Evolutionary conservation across 768 basidiomycete species (phyloP), one percentile per base, ranked within the genome.

Genomic region (Pisolithus tinctorius): DNA sequence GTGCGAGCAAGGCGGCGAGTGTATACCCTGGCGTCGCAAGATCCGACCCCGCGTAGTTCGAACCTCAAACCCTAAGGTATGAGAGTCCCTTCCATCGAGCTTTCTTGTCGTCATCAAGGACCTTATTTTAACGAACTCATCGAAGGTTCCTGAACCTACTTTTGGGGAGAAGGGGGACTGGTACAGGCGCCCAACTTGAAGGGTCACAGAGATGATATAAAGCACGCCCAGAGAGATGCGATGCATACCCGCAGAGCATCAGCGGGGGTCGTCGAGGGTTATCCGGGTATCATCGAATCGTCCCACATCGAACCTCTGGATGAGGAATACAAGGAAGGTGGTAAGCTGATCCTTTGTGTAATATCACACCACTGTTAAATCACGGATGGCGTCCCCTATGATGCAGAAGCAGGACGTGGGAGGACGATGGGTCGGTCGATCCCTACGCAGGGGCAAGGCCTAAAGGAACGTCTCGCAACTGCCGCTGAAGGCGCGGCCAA

Each of bases 271-370:
- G 63, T 76, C 37, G 80, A 81, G 60, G 73, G 70, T 13, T 72
- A 70, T 2, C 77, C 81, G 6, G 79, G 80, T 16, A 79, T 81
- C 56, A 79, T 82, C 55, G 79, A 82, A 63, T 65, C 69, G 30
- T 68, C 77, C 23, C 65, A 79, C 56, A 79, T 81, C 48, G 77
- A 77, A 48, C 80, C 80, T 20, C 62, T 80, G 58, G 71, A 72
- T 52, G 69, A 77, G 47, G 65, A 71, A 52, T 69, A 71, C 5
- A 73, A 71, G 54, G 71, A 74, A 59, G 71, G 72, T 73, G 46
- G 30, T 63, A 55, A 2, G 13, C 41, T 6, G 40, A 44, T 27
- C 13, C 17, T 6, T 20, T 34, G 26, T 6, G 11, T 17, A 20
- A 20, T 41, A 3, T 17, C n/a, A 7, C 9, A 0, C 4, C 29